Evolutionary conservation across 2,329 filamentous ascomycete species (phyloP).

Genomic region (Ophiostoma sp.): DNA sequence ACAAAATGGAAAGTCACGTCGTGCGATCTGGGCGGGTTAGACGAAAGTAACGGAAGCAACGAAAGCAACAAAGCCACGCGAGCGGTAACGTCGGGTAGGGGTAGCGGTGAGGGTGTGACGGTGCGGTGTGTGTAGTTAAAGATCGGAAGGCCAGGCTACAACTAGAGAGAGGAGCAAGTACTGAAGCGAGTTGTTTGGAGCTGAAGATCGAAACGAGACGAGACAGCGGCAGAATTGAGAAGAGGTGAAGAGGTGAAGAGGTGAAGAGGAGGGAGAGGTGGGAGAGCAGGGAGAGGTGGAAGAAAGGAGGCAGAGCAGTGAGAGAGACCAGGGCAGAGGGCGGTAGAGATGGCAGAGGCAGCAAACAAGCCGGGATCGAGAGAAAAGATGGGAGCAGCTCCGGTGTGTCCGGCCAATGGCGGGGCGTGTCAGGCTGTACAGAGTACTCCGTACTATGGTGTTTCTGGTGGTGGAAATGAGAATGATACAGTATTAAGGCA

Average conservation of each 20-base stretch:
- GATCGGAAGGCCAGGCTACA: background rate
- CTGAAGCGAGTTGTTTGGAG: background rate
- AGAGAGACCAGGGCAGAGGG: background rate
- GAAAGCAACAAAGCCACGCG: background rate
- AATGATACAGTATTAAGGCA: too few relatives aligned
- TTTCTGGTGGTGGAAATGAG: conserved; percentile 9
- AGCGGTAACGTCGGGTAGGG: background rate
- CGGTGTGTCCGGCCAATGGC: conserved; percentile 1
- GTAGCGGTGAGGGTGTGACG: background rate
- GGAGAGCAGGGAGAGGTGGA: background rate
- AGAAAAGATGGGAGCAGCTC: background rate
- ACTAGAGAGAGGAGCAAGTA: background rate
- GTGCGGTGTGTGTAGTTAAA: background rate
- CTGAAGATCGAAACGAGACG: conserved; percentile 8
- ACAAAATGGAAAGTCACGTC: background rate
- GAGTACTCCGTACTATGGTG: background rate
- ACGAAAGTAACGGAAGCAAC: background rate
- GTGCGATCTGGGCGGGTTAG: background rate
- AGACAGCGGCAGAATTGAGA: background rate
- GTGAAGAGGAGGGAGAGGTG: background rate
- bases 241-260: too few relatives aligned
- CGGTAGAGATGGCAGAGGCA: background rate
- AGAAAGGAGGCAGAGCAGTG: background rate
- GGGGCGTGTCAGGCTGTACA: background rate
- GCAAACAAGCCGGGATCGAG: background rate